Evolutionary conservation across 2,329 filamentous ascomycete species (phyloP), one percentile per base, ranked within the genome.

Genomic region (Parastagonospora nodorum): DNA sequence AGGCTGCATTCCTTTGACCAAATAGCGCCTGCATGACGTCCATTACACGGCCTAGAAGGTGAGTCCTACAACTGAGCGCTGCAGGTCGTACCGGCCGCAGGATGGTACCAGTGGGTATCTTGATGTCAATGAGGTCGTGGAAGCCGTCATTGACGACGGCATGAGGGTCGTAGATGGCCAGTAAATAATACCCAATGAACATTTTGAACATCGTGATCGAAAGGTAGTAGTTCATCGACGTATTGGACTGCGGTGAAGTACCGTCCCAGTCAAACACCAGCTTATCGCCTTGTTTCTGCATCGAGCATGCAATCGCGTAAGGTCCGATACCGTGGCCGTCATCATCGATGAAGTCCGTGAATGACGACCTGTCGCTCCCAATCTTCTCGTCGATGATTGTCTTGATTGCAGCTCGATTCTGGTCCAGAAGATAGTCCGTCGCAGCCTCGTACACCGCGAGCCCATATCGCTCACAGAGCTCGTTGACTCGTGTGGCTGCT

Each of bases 131-230:
- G 5, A 80, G 69, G 38, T 81, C 78, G 51, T 81, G 78, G 63
- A 80, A 79, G 10, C 78, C 78, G 49, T 81, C 78, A 53, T 81
- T 81, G 56, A 80, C 78, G 10, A 80, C 73, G 19, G 74, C 76
- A 15, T 78, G 74, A 0, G 78, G 78, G 27, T 78, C 78, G 31
- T 77, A 77, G 1, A 79, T 75, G 2, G 78, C 77, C n/a, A 80
- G 72, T 2, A 81, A 68, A 49, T 76, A 77, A 55, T 77, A 80
- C 0, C 76, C 78, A 37, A 81, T 75, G 52, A 80, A 80, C 75
- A 81, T 80, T 46, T 77, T 79, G 68, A 81, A 81, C 76, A 79
- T 77, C 15, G 76, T 79, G 14, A 75, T 72, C 0, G 74, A 78
- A 2, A 81, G 71, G 52, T 77, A 80, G 46, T 76, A 81, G 57